Evolutionary conservation across 805 yeast species (phyloP).

Genomic region (Candida odintsovae): DNA sequence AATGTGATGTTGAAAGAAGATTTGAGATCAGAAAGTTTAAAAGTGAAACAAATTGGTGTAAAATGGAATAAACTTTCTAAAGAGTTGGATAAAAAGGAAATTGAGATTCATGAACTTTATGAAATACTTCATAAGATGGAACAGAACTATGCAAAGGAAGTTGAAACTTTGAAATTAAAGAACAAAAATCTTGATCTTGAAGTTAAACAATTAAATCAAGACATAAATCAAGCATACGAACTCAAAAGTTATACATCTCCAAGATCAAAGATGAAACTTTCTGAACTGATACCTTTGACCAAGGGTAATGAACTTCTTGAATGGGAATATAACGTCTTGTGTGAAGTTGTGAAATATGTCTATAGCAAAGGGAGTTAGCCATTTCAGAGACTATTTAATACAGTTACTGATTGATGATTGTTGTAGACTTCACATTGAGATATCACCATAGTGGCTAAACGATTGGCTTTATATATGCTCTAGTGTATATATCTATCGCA

Average conservation of each 20-base stretch:
- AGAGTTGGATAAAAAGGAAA: not conserved
- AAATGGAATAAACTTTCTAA: not conserved
- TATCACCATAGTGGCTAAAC: too few relatives aligned
- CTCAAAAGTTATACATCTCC: not conserved
- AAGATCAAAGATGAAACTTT: not conserved
- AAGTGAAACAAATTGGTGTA: not conserved
- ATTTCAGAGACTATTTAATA: too few relatives aligned
- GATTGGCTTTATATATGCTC: too few relatives aligned
- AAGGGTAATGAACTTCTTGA: not conserved
- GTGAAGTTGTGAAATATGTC: not conserved
- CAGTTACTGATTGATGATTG: too few relatives aligned
- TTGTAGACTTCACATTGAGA: too few relatives aligned
- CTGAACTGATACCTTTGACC: not conserved
- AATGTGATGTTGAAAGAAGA: slow-evolving; percentile 8
- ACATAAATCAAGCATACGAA: too few relatives aligned
- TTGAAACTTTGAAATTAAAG: slow-evolving; percentile 1
- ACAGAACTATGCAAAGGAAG: not conserved
- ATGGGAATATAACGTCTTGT: not conserved
- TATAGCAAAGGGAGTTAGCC: not conserved
- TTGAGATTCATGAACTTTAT: not conserved
- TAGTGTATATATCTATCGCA: too few relatives aligned
- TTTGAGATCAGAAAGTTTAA: not conserved
- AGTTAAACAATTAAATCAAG: not conserved
- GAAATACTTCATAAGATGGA: not conserved
- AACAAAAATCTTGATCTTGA: not conserved